phyloP scores from a whole-genome alignment of 768 basidiomycete genomes.

The Amanita rimosa region DNA sequence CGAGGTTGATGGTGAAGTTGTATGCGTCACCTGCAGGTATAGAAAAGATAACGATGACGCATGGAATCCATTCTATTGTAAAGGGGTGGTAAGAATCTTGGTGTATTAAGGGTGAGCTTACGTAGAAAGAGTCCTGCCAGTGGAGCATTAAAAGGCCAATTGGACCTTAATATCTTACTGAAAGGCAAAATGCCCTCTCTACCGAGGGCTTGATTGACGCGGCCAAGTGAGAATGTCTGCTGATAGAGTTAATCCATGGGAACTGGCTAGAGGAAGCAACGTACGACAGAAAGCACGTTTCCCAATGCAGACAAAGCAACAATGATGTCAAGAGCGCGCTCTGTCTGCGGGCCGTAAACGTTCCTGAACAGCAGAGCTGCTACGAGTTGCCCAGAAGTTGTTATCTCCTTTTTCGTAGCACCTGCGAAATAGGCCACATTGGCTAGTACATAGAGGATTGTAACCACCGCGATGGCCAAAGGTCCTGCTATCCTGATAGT shows the following conservation, averaged over 20 bases:
- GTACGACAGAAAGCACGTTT: constrained; percentile 34
- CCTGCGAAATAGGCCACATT: constrained; percentile 55
- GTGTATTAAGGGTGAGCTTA: constrained; percentile 19
- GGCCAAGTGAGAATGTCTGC: constrained; percentile 16
- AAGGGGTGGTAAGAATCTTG: constrained; percentile 7
- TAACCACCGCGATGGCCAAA: constrained; percentile 40
- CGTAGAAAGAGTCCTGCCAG: constrained; percentile 36
- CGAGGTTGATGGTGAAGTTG: background rate
- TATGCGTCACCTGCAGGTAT: background rate
- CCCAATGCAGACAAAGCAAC: constrained; percentile 48
- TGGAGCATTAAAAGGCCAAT: constrained; percentile 51
- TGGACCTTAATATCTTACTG: constrained; percentile 50
- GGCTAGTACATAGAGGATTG: constrained; percentile 45
- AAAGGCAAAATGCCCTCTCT: constrained; percentile 52
- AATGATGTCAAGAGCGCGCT: constrained; percentile 28
- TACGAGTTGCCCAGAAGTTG: constrained; percentile 30
- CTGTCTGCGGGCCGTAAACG: constrained; percentile 44
- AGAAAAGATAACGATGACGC: constrained; percentile 37
- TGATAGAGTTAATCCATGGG: constrained; percentile 5
- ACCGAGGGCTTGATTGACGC: constrained; percentile 52
- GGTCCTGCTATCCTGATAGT: constrained; percentile 60
- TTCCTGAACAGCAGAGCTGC: constrained; percentile 60
- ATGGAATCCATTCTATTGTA: constrained; percentile 55
- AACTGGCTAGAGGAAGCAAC: background rate
- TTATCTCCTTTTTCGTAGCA: constrained; percentile 47